phyloP scores from a whole-genome alignment of 805 yeast genomes.

The Candida maltosa region DNA sequence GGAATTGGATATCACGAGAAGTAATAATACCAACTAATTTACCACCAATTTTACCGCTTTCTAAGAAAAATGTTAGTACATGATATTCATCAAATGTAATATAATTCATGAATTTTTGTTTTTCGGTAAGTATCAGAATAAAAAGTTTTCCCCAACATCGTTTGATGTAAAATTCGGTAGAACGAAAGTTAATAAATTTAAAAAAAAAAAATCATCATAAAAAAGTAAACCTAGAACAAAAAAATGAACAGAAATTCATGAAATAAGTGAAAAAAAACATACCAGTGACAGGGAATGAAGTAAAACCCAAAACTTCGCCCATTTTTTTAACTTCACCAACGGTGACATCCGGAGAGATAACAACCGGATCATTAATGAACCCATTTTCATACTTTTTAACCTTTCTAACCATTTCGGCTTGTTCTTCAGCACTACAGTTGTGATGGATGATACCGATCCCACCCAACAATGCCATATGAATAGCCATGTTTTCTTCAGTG shows the following conservation, averaged over 20 bases:
- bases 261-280: constrained; percentile 46
- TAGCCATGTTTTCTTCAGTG: constrained; percentile 96
- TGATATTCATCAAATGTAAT: constrained; percentile 1
- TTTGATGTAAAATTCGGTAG: constrained; percentile 96
- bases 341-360: constrained; percentile 69
- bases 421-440: constrained; percentile 94
- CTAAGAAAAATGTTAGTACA: constrained; percentile 45
- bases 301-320: constrained; percentile 77
- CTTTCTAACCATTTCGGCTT: constrained; percentile 96
- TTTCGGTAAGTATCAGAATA: constrained; percentile 3
- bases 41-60: constrained; percentile 80
- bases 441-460: constrained; percentile 99
- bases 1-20: constrained; percentile 95
- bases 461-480: constrained; percentile 96
- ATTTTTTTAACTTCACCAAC: constrained; percentile 77
- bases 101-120: background rate
- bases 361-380: constrained; percentile 88
- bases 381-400: constrained; percentile 98
- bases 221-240: constrained; percentile 8
- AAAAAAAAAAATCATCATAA: constrained; percentile 51
- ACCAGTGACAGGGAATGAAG: constrained; percentile 99
- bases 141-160: constrained; percentile 87
- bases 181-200: constrained; percentile 89
- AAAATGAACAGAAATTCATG: constrained; percentile 1
- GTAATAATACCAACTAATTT: constrained; percentile 94